Percentiles rank a stretch among this genome's conserved stretches.
Conservation (phyloP, 805 yeast species). For the Hanseniaspora clermontiae region DNA sequence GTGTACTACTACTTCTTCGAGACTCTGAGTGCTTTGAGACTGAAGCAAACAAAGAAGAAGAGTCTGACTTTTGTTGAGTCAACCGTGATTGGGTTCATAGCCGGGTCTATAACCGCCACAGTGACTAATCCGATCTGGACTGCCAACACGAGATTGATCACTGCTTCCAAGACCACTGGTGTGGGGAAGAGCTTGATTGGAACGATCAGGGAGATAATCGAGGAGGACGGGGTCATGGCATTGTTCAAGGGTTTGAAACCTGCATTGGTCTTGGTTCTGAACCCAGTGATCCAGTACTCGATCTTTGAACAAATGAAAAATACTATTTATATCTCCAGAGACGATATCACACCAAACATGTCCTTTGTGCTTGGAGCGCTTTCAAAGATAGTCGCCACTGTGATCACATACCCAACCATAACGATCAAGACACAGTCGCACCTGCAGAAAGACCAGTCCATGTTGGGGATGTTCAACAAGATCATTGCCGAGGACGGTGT, state of each 20-base stretch:
- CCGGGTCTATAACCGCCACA: conserved; percentile 74
- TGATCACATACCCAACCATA: conserved; percentile 80
- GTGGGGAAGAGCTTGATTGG: conserved; percentile 23
- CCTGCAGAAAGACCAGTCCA: conserved; percentile 35
- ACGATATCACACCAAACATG: conserved; percentile 46
- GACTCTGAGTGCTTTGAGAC: conserved; percentile 14
- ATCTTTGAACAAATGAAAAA: conserved; percentile 78
- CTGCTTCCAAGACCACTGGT: conserved; percentile 31
- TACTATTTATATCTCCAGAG: conserved; percentile 38
- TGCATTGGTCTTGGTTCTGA: conserved; percentile 70
- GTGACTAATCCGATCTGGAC: conserved; percentile 90
- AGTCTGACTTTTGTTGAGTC: conserved; percentile 53
- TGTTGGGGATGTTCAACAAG: conserved; percentile 41
- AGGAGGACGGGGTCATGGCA: conserved; percentile 57
- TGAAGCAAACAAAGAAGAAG: conserved; percentile 12
- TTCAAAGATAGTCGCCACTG: conserved; percentile 81
- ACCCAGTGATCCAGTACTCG: conserved; percentile 87
- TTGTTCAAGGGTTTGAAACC: conserved; percentile 80
- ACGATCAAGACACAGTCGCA: conserved; percentile 86
- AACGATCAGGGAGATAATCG: conserved; percentile 49
- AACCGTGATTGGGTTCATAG: conserved; percentile 67
- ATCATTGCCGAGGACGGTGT: conserved; percentile 57
- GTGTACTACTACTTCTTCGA: conserved; percentile 87
- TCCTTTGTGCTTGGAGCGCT: conserved; percentile 82
- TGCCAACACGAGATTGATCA: conserved; percentile 81